Conservation (phyloP, 495 filamentous ascomycete species). For the Xylaria cubensis region DNA sequence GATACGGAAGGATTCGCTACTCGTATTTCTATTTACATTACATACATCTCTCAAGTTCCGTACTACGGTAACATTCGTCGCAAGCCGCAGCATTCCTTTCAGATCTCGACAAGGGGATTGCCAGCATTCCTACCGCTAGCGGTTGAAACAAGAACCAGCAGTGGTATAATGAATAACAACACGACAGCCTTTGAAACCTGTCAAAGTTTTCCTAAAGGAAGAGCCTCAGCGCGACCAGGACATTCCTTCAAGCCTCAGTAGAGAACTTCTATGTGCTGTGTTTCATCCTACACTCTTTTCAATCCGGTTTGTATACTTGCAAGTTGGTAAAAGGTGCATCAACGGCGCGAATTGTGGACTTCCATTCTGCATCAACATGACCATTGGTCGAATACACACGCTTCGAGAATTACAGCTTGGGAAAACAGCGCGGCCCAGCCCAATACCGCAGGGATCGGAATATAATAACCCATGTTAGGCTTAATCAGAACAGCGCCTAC, state of each 20-base stretch:
- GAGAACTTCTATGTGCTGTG: not conserved
- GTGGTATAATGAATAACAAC: not conserved
- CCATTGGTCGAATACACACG: slow-evolving; percentile 1
- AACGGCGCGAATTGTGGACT: slow-evolving; percentile 4
- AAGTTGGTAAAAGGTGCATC: slow-evolving; percentile 6
- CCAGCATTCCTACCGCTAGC: not conserved
- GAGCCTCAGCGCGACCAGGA: not conserved
- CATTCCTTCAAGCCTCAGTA: slow-evolving; percentile 17
- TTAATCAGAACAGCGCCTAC: slow-evolving; percentile 9
- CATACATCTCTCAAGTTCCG: not conserved
- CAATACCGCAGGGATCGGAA: slow-evolving; percentile 1
- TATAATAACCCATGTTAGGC: not conserved
- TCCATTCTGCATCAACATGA: not conserved
- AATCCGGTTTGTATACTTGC: not conserved
- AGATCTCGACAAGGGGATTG: not conserved
- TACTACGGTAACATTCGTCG: slow-evolving; percentile 20
- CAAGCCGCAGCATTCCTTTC: slow-evolving; percentile 7
- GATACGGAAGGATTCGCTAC: slow-evolving; percentile 10
- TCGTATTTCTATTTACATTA: slow-evolving; percentile 14
- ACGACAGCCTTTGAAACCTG: slow-evolving; percentile 5
- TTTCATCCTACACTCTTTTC: slow-evolving; percentile 17
- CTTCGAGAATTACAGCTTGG: not conserved
- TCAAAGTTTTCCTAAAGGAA: not conserved
- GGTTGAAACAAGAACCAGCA: slow-evolving; percentile 13
- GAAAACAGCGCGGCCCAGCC: not conserved